Base-by-base conservation (phyloP, 2,329 filamentous ascomycete genomes). In the Cercospora zeae-maydis region DNA sequence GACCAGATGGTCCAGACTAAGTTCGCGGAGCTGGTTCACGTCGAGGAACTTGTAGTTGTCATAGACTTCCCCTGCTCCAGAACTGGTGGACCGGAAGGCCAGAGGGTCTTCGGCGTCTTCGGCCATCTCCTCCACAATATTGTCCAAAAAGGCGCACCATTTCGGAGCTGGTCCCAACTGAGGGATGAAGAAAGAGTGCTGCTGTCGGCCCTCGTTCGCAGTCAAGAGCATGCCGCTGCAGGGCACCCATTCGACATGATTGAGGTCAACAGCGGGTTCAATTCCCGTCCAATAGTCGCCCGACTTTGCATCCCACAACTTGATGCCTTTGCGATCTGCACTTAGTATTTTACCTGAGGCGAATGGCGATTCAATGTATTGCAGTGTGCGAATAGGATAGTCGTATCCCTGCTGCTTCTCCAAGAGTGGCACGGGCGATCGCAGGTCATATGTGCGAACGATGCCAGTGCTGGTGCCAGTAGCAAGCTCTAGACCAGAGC, bases 1-100 rank as follows among this genome's bases (percentile, higher is more conserved):
- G 62, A 99, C 84, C 53, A 99, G 82, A 75, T 98, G 93, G 58
- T 91, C 88, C 73, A 99, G 78, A 75, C 91, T 96, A 68, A 99
- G 84, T 36, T 88, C 86, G 71, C 90, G 90, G 58, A 99, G 83
- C 76, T 99, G 93, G 47, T 91, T 87, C 65, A 92, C 77, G 1
- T 93, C 96, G 74, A 99, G 82, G 85, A 99, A 99, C 79, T 98
- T 99, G 86, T 93, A 98, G 78, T 99, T 98, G 78, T 99, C 95
- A 81, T 99, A 99, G 9, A 95, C 91, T 70, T 95, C 88, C 31
- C 88, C 89, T 9, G 69, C 71, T 16, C 70, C 67, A 74, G 89
- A 70, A 7, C 66, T 66, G 31, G 63, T 55, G n/a, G 76, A 73
- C 45, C 76, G 78, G 70, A 78, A 83, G 2, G 80, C 78, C 61